phyloP scores from a whole-genome alignment of 2,329 filamentous ascomycete species.

The Cytospora leucostoma region DNA sequence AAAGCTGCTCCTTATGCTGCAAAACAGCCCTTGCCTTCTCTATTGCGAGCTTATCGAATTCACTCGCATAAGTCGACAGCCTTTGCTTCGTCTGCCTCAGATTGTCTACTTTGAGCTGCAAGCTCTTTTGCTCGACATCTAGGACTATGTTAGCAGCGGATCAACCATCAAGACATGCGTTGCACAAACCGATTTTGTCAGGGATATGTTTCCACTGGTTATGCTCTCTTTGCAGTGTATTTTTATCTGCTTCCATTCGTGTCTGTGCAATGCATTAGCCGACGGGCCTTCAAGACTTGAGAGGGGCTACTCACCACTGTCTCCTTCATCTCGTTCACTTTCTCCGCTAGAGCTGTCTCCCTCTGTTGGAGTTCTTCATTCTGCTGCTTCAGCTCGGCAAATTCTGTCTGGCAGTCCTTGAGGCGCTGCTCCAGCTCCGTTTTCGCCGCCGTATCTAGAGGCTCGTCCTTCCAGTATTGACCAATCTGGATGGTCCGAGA shows the following conservation, averaged over 20 bases:
- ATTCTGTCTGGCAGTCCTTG: constrained; percentile 42
- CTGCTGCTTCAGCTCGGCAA: constrained; percentile 39
- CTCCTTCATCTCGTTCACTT: constrained; percentile 43
- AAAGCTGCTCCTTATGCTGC: constrained; percentile 59
- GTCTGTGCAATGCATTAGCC: constrained; percentile 40
- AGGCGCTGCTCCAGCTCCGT: constrained; percentile 59
- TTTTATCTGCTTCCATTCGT: constrained; percentile 63
- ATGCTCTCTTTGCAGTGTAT: constrained; percentile 64
- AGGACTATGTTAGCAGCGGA: constrained; percentile 16
- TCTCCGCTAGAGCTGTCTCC: constrained; percentile 39
- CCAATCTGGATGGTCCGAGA: constrained; percentile 64
- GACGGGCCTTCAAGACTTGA: background rate
- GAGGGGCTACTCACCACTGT: constrained; percentile 40
- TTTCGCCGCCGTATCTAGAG: constrained; percentile 69
- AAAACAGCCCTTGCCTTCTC: constrained; percentile 58
- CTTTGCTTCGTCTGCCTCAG: constrained; percentile 44
- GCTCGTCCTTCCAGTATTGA: constrained; percentile 73
- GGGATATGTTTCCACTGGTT: constrained; percentile 69
- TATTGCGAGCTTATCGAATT: constrained; percentile 57
- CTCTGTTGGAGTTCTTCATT: constrained; percentile 42
- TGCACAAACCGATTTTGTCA: constrained; percentile 61
- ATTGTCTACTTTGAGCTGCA: constrained; percentile 40
- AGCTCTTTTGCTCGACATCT: constrained; percentile 40
- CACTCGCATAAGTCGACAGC: constrained; percentile 52
- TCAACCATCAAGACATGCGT: background rate